These are phyloP conservation scores for Periconia macrospinosa DNA, from an alignment of 2,329 filamentous ascomycete genomes.

Conservation along the genomic window DNA sequence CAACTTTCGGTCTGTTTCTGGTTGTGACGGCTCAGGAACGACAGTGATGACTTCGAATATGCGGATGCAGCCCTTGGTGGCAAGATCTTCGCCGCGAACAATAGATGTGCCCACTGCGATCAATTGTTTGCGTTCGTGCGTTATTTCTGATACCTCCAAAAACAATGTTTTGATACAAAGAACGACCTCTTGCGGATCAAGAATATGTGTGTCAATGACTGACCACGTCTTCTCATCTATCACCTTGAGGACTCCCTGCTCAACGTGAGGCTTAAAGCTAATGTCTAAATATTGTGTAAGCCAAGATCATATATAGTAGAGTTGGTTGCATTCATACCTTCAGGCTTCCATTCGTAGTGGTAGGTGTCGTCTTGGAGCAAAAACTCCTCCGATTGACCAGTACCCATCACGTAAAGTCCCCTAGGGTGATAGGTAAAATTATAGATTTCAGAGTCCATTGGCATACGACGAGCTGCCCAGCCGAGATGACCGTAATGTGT, in stretches of 20 bases:
- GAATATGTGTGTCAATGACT: constrained; percentile 72
- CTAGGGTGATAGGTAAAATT: constrained; percentile 77
- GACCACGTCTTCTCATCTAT: constrained; percentile 77
- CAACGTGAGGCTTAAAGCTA: constrained; percentile 65
- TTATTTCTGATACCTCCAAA: constrained; percentile 88
- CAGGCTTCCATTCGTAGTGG: constrained; percentile 77
- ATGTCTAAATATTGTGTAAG: constrained; percentile 43
- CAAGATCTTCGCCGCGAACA: constrained; percentile 86
- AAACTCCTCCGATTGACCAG: constrained; percentile 69
- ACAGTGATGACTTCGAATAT: constrained; percentile 92
- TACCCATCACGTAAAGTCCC: constrained; percentile 75
- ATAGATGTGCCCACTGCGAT: constrained; percentile 84
- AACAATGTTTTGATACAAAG: constrained; percentile 82
- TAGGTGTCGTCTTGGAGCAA: constrained; percentile 85
- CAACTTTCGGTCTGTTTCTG: constrained; percentile 82
- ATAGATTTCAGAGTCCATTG: constrained; percentile 70
- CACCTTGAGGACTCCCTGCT: constrained; percentile 75
- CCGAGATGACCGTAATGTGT: constrained; percentile 74
- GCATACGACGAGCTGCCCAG: constrained; percentile 72
- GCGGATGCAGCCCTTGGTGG: constrained; percentile 80
- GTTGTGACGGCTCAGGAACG: constrained; percentile 81
- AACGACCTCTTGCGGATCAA: constrained; percentile 75
- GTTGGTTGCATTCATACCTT: constrained; percentile 49
- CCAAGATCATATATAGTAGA: background rate
- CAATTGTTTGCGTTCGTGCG: constrained; percentile 80